These are phyloP conservation scores for Glutinoglossum americanum DNA, from an alignment of 495 filamentous ascomycete species.

Conservation along the genomic window DNA sequence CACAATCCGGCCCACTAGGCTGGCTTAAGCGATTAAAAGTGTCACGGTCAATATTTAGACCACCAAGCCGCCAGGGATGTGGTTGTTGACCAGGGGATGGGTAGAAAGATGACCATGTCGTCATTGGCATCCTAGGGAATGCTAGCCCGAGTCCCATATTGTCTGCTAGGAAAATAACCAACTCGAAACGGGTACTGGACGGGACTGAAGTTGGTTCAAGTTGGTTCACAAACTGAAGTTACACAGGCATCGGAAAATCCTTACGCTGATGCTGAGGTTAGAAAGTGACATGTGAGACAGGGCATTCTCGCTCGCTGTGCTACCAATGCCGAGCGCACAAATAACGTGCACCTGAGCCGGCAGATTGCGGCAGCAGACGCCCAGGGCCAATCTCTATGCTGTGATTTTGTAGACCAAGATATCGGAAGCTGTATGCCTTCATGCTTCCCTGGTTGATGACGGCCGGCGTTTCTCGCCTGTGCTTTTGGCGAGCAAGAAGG, in stretches of 20 bases:
- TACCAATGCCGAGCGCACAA: background rate
- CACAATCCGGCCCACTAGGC: background rate
- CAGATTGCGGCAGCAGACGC: background rate
- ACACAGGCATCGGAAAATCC: background rate
- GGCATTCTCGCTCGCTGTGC: background rate
- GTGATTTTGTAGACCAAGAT: background rate
- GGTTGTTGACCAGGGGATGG: no score
- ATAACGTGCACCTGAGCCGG: background rate
- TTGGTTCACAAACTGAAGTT: background rate
- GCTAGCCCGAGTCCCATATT: background rate
- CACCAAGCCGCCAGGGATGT: no score
- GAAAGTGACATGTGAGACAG: constrained; percentile 1
- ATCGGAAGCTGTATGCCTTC: constrained; percentile 1
- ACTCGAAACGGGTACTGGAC: background rate
- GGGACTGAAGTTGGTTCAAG: background rate
- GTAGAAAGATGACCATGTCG: background rate
- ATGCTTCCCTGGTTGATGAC: constrained; percentile 1
- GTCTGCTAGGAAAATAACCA: no score
- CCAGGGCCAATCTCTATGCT: background rate
- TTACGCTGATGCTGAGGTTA: background rate
- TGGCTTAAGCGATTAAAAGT: background rate
- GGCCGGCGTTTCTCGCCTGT: background rate
- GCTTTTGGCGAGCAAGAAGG: background rate
- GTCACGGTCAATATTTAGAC: background rate
- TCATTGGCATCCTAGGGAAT: background rate